Evolutionary conservation across 306 rosid genomes (phyloP).

Genomic region (Delonix regia): DNA sequence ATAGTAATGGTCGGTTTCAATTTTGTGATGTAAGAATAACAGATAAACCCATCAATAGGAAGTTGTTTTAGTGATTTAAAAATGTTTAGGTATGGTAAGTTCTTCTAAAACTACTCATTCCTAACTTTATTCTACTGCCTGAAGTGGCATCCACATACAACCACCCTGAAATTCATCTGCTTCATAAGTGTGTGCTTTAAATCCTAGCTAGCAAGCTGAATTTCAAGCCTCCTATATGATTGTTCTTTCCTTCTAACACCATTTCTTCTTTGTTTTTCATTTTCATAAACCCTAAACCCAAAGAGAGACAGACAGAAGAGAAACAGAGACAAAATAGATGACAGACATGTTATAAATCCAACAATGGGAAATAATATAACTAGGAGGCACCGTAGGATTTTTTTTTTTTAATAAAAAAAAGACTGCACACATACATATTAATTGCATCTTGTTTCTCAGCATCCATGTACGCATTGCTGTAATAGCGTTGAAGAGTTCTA

Average conservation of each 20-base stretch:
- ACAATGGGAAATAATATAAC: constrained; percentile 22
- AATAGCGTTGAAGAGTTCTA: constrained; percentile 93
- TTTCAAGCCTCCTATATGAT: constrained; percentile 9
- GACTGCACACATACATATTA: constrained; percentile 61
- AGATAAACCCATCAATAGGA: neutral
- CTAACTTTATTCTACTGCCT: neutral
- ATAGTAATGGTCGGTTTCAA: too few species aligned
- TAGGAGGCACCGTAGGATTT: neutral
- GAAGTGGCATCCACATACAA: neutral
- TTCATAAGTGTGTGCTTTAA: neutral
- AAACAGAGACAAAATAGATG: constrained; percentile 16
- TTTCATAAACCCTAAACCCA: neutral
- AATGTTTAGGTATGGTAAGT: neutral
- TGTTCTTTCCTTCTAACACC: constrained; percentile 3
- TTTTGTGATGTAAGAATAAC: neutral
- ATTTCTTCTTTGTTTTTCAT: neutral
- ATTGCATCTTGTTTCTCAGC: constrained; percentile 88
- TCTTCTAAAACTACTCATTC: neutral
- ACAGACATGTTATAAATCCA: constrained; percentile 5
- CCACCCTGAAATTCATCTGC: neutral
- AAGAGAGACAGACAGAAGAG: constrained; percentile 21
- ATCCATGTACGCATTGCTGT: constrained; percentile 86
- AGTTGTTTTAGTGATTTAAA: neutral
- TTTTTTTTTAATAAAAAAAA: constrained; percentile 23
- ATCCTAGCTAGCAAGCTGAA: constrained; percentile 12